phyloP scores from a whole-genome alignment of 2,329 filamentous ascomycete species.

The Sporothrix protearum region DNA sequence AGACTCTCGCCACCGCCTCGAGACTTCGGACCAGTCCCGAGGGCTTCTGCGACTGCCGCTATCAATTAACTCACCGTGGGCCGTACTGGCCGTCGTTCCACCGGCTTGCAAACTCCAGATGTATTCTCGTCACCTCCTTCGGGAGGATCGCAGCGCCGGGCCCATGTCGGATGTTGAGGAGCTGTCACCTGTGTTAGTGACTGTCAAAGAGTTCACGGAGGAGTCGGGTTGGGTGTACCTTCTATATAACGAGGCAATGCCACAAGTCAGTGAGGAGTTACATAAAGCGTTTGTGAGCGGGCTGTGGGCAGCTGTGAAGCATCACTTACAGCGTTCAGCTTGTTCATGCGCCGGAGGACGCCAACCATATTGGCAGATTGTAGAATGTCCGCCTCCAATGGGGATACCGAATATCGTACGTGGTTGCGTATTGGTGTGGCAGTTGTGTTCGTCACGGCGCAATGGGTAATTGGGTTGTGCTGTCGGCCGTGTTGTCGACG shows the following conservation, averaged over 20 bases:
- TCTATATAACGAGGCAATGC: constrained; percentile 34
- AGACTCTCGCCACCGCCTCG: neutral
- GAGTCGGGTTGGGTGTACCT: constrained; percentile 36
- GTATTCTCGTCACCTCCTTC: constrained; percentile 68
- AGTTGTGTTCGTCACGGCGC: neutral
- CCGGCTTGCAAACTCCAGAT: constrained; percentile 65
- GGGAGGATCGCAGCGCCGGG: constrained; percentile 81
- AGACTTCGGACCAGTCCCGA: neutral
- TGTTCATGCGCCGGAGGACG: constrained; percentile 67
- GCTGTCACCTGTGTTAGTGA: constrained; percentile 43
- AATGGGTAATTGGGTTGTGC: neutral
- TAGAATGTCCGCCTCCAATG: neutral
- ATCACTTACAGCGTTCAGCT: constrained; percentile 64
- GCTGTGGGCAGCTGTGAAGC: neutral
- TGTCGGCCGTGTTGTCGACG: neutral
- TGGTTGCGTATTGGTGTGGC: neutral
- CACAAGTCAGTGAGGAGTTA: neutral
- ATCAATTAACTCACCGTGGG: constrained; percentile 53
- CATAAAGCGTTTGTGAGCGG: neutral
- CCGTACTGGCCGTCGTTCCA: constrained; percentile 67
- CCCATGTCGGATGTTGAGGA: constrained; percentile 72
- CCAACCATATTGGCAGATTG: constrained; percentile 36
- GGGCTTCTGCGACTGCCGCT: neutral
- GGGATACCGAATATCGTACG: neutral
- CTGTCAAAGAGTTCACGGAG: neutral